phyloP scores from a whole-genome alignment of 2,329 filamentous ascomycete species.

The Xylaria sp. region DNA sequence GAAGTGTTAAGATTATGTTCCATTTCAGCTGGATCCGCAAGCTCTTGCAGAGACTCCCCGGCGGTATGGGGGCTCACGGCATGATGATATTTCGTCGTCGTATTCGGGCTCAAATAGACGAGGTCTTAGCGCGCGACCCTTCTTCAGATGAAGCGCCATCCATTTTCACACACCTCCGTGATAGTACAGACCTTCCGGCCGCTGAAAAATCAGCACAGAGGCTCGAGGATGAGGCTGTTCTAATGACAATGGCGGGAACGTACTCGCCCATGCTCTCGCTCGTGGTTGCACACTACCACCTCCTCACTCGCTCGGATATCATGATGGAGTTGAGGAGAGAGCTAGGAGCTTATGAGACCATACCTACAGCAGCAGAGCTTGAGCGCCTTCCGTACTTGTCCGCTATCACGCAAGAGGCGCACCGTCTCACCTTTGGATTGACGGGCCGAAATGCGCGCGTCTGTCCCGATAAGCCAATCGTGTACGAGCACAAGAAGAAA shows the following conservation, averaged over 20 bases:
- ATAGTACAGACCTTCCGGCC: slow-evolving; percentile 41
- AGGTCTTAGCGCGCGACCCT: slow-evolving; percentile 14
- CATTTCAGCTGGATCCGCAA: slow-evolving; percentile 42
- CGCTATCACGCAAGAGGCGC: slow-evolving; percentile 44
- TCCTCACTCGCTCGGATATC: slow-evolving; percentile 36
- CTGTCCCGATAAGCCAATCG: slow-evolving; percentile 38
- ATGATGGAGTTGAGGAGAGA: slow-evolving; percentile 39
- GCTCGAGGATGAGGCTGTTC: slow-evolving; percentile 46
- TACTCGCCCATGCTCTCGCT: slow-evolving; percentile 41
- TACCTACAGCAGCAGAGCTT: slow-evolving; percentile 31
- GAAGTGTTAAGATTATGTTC: slow-evolving; percentile 47
- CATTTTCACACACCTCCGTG: slow-evolving; percentile 45
- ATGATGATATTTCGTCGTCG: slow-evolving; percentile 38
- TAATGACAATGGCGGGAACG: slow-evolving; percentile 43
- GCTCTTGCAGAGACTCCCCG: slow-evolving; percentile 16
- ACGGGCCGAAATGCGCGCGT: slow-evolving; percentile 51
- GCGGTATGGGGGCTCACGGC: slow-evolving; percentile 17
- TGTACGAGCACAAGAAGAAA: slow-evolving; percentile 32
- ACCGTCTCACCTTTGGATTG: slow-evolving; percentile 52
- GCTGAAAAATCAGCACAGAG: slow-evolving; percentile 45
- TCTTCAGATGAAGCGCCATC: slow-evolving; percentile 37
- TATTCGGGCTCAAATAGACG: slow-evolving; percentile 42
- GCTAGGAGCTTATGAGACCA: slow-evolving; percentile 27
- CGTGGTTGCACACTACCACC: slow-evolving; percentile 39
- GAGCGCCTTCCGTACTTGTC: slow-evolving; percentile 35